Percentiles rank a stretch among this genome's conserved stretches.
phyloP scores from a whole-genome alignment of 2,329 filamentous ascomycete genomes.

The Xylaria sp. region DNA sequence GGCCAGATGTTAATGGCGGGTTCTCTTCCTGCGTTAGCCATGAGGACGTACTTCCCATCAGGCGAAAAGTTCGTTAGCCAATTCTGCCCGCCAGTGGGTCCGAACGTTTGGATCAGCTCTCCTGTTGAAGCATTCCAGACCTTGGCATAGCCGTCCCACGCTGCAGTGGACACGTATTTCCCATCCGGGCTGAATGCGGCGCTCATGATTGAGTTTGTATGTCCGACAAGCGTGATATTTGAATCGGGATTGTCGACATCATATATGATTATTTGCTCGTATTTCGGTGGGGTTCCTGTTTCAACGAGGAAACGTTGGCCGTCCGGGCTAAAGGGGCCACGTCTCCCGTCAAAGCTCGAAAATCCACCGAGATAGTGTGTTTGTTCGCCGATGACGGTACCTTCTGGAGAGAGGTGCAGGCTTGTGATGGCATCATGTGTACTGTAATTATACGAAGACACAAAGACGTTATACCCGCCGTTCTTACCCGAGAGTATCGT shows the following conservation, averaged over 20 bases:
- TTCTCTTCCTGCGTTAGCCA: no score
- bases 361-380: slow-evolving; percentile 1
- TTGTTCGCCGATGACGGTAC: background rate
- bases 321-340: slow-evolving; percentile 1
- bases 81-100: no score
- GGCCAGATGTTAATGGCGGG: no score
- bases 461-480: slow-evolving; percentile 3
- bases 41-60: no score
- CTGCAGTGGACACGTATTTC: no score
- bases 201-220: no score
- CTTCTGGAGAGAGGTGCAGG: slow-evolving; percentile 6
- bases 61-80: no score
- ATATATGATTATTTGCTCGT: background rate
- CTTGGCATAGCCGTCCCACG: no score
- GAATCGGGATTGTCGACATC: slow-evolving; percentile 7
- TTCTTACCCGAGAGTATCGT: background rate
- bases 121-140: no score
- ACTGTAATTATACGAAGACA: background rate
- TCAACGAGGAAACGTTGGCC: slow-evolving; percentile 3
- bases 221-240: slow-evolving; percentile 12
- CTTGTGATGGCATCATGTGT: background rate
- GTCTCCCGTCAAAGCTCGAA: slow-evolving; percentile 3
- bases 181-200: no score
- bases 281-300: background rate
- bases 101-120: no score